Evolutionary conservation across 108 stramenopile species (phyloP), one percentile per base, ranked within the genome.

Genomic region (Aurantiochytrium sp.): DNA sequence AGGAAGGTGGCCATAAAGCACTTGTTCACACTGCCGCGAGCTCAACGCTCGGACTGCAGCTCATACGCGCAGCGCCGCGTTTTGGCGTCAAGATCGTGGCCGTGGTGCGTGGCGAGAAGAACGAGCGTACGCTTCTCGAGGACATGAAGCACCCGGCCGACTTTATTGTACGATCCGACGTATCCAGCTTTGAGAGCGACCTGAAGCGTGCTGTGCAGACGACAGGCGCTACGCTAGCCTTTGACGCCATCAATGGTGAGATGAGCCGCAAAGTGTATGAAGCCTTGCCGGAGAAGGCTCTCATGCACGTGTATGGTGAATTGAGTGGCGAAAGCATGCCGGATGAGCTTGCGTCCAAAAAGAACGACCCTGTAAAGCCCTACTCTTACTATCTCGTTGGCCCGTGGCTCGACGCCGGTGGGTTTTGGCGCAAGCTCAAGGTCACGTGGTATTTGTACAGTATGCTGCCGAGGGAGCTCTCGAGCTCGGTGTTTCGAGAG

Each of bases 11-110:
- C 47, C 44, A 71, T 45, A 88, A 87, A 29, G 93, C 93, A 0
- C 58, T 95, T 14, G 93, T 95, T 3, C 94, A 95, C 76, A 95
- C 95, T 8, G 95, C 93, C 5, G 95, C 93, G 14, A 93, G 93
- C 5, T 89, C 88, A 72, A 92, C 93, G 76, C 72, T 95, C 87
- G 94, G 95, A 44, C 91, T 91, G 72, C 93, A 93, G 94, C 49
- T 95, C n/a, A 76, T 92, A 10, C 93, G 91, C 49, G 57, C 93
- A 14, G 92, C 94, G 0, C 57, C 25, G 4, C 21, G 60, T 47
- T 44, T 90, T 57, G 91, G 44, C 35, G 87, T 95, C 45, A 89
- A 92, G 57, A 76, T 95, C 21, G 92, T 95, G 58, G 91, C 92
- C 88, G 93, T 95, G 25, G 95, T 95, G 25, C 89, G 95, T 25